phyloP scores from a whole-genome alignment of 306 rosid species.

The barrel medic (Medicago truncatula) region DNA sequence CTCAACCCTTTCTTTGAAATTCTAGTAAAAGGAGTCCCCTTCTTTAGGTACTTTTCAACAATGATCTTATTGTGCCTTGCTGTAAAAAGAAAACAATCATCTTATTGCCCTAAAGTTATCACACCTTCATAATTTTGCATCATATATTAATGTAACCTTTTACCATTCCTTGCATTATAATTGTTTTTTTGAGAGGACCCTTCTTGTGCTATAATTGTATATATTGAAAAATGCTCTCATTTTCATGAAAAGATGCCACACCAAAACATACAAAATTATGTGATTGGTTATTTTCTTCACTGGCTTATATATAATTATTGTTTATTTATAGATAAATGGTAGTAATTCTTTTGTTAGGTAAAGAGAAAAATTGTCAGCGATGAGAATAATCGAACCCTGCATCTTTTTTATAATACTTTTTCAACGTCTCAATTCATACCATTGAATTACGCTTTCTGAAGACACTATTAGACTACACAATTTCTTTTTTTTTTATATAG shows the following conservation, averaged over 20 bases:
- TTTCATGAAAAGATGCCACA: background rate
- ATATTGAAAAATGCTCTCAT: background rate
- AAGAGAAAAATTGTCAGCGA: too few relatives aligned
- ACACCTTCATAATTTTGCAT: constrained; percentile 47
- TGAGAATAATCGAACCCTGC: too few relatives aligned
- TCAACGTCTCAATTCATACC: background rate
- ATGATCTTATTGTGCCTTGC: constrained; percentile 37
- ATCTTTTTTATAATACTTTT: too few relatives aligned
- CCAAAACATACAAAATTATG: too few relatives aligned
- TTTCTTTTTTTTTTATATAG: too few relatives aligned
- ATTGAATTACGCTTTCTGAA: too few relatives aligned
- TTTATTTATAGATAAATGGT: too few relatives aligned
- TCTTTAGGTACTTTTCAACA: constrained; percentile 45
- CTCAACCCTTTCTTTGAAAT: constrained; percentile 50
- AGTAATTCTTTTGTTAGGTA: too few relatives aligned
- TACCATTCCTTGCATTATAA: background rate
- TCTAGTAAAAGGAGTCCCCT: constrained; percentile 37
- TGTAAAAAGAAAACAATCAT: constrained; percentile 28
- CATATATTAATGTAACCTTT: background rate
- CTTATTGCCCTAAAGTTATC: constrained; percentile 63
- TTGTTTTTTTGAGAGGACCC: too few relatives aligned
- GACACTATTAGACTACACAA: too few relatives aligned
- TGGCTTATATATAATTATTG: too few relatives aligned
- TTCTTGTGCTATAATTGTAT: too few relatives aligned
- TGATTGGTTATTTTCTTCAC: background rate